Evolutionary conservation across 805 yeast species (phyloP), one percentile per base, ranked within the genome.

Genomic region (Candida silvatica): DNA sequence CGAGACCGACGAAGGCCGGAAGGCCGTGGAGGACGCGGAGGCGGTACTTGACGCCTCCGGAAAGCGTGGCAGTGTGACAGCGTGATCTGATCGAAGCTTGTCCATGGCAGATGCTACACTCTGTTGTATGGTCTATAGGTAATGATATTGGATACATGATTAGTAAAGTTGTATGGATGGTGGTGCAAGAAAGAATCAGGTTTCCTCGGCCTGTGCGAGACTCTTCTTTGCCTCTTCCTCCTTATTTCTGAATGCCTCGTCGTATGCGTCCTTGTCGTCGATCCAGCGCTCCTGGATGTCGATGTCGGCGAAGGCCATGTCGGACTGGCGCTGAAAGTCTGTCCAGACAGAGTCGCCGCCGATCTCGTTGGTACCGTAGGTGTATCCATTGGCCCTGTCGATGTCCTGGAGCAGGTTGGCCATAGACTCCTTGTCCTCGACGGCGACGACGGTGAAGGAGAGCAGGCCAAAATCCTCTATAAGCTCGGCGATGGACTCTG

Each of bases 341-440:
- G 87, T 83, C 98, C 98, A 92, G 2, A 92, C 77, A 0, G 90
- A 74, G 52, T 92, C 99, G n/a, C 97, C 98, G 2, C 97, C 95
- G 6, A 90, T 68, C 47, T 92, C 99, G 20, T 87, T 83, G 1
- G 88, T 66, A 0, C 99, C 99, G 62, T 85, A 86, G 45, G 83
- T 71, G 53, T 92, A 92, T 0, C 99, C 99, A 47, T 80, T 84
- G 3, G 97, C 90, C 52, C 83, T 88, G 52, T 92, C 99, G 7
- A 92, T 74, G 2, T 74, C 65, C 12, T 81, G 67, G 29, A 92
- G 67, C 25, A 92, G 58, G 34, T 80, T 70, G 20, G 92, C 88
- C 97, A 92, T 92, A 22, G 92, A 77, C 40, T 77, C 75, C 51
- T 92, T 92, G 55, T 92, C 94, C 49, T 92, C 97, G 3, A 92